Evolutionary conservation across 2,329 filamentous ascomycete species (phyloP), one percentile per base, ranked within the genome.

Genomic region (Fusarium avenaceum): DNA sequence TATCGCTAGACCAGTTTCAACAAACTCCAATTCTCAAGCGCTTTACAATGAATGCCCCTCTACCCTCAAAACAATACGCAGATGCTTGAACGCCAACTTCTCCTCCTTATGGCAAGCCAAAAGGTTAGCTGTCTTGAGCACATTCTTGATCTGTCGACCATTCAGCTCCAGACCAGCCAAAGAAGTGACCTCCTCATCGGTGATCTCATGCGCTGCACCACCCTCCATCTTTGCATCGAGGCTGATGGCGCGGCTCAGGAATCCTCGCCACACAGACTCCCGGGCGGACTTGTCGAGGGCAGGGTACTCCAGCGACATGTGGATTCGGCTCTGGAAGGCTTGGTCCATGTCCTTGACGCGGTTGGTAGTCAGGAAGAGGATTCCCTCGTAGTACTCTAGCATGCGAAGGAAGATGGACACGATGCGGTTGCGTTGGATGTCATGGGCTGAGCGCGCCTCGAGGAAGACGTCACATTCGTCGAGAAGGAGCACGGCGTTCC

Each of bases 101-200:
- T 78, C 70, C 4, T 57, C 69, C 62, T 74, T 72, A 44, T 78
- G 76, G 13, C 67, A 76, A 13, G 77, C 76, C 55, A 79, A 55
- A 43, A 79, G 44, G 39, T 74, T 76, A 14, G 74, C 75, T 14
- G 72, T 75, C 74, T 83, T 82, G 70, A 82, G 72, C n/a, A 80
- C 65, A 47, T 84, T 85, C 76, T 85, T 85, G 60, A 86, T 86
- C 77, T 86, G 82, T 22, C 83, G 75, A 6, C 84, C 83, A 48
- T 86, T 85, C 43, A 85, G 75, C 6, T 80, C 74, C 50, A 83
- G 73, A 22, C 70, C 59, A 1, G 81, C 75, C 35, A 86, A 74
- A 50, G 77, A 71, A n/a, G 75, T 74, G 3, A 81, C 51, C 15
- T 77, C 73, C 0, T 71, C 73, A 0, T 77, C 74, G 0, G 55